Evolutionary conservation across 1,284 basidiomycete species (phyloP), one percentile per base, ranked within the genome.

Genomic region (Ceratobasidium sp.): DNA sequence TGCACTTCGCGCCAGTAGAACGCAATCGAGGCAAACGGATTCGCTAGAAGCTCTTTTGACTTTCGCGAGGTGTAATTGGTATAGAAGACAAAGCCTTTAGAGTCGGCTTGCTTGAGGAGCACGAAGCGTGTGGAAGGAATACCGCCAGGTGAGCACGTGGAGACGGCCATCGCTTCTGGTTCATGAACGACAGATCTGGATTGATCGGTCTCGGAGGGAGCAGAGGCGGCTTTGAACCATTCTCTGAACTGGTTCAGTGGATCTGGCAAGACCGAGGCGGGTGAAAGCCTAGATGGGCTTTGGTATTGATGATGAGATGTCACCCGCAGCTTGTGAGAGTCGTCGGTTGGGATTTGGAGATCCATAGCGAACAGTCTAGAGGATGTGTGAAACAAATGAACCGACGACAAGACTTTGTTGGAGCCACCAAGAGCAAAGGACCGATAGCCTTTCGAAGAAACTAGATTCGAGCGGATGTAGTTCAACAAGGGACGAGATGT

Each of bases 41-140:
- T 97, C 53, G 85, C 87, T 2, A 83, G 79, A 58, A 99, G 87
- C 84, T 99, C 98, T 45, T 85, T 82, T 1, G 94, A 95, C 85
- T 99, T 99, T 79, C 97, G 90, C 23, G 95, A 97, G 47, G 89
- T 89, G 86, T 99, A 99, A 86, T 99, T 99, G 47, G 96, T 97
- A 88, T 90, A 99, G 86, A 99, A 98, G 74, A 97, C 89, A 85
- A 99, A 98, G 47, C 97, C 96, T 66, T 86, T 88, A 31, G 87
- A 82, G 85, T 97, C 94, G 81, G 95, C 90, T 81, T 95, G 90
- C 84, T 98, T 99, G 81, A 99, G 91, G 79, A 99, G 90, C 66
- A 99, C 97, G 82, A 95, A 89, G 78, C 97, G 91, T 3, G 93
- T 90, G 13, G 94, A 96, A 20, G 97, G 97, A 77, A 95, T 88